Evolutionary conservation across 2,329 filamentous ascomycete species (phyloP), one percentile per base, ranked within the genome.

Genomic region (Phoma sp.): DNA sequence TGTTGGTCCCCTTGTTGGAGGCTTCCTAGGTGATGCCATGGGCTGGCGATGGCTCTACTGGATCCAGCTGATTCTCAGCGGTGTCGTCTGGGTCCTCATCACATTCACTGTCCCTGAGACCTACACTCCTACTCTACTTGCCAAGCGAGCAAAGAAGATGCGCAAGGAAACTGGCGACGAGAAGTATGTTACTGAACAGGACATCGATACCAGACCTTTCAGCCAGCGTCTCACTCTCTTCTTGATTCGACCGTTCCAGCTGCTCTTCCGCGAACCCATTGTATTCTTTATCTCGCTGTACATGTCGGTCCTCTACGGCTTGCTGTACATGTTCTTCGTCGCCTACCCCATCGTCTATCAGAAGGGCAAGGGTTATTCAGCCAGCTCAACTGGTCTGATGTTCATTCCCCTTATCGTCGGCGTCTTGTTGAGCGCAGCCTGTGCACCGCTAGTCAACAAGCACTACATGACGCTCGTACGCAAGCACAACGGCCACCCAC

Each of bases 101-200:
- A 88, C 87, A 25, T 93, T 96, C 75, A 95, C 91, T n/a, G 88
- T 96, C 0, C 91, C 91, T 1, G 92, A 96, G 75, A 96, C 92
- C 0, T 96, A 95, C 72, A 87, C 91, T 0, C 91, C 92, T 0
- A 89, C 86, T 0, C 86, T 96, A 43, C 84, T 97, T 14, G 83
- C 84, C 46, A 77, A 77, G 25, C 84, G 91, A 11, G 92, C 92
- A 2, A 80, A 82, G 67, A 90, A 90, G 72, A 78, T 95, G 56
- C 84, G 92, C 46, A 85, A 87, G 69, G 74, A 85, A 26, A 89
- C 90, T 1, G 86, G 87, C 18, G 84, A 91, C 57, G 62, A 77
- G 1, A 84, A 83, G 56, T 88, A 88, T 68, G 89, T 92, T 32
- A 93, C 92, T 0, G 90, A 95, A 73, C 84, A 89, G 67, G 92